Percentiles rank a stretch among this genome's conserved stretches.
phyloP scores from a whole-genome alignment of 1,284 basidiomycete genomes.

The Melampsora abietis-canadensis region DNA sequence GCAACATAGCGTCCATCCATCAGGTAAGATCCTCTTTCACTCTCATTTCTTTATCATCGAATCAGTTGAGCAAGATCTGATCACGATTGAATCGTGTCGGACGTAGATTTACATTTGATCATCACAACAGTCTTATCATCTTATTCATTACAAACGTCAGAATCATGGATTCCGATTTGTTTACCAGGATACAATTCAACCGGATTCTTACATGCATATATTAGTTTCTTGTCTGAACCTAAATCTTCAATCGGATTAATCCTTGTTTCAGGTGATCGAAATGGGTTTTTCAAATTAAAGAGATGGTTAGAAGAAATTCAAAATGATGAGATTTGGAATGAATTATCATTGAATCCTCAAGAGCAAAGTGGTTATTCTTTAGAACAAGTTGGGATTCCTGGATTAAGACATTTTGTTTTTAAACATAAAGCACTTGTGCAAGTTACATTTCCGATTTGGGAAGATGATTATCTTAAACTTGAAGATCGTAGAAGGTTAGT shows the following conservation, averaged over 20 bases:
- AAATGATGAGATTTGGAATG: constrained; percentile 22
- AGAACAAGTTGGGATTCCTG: constrained; percentile 69
- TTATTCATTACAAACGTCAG: constrained; percentile 66
- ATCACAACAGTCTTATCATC: constrained; percentile 56
- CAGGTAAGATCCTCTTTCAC: constrained; percentile 60
- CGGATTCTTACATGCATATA: constrained; percentile 88
- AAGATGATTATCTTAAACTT: constrained; percentile 70
- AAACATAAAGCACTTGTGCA: constrained; percentile 85
- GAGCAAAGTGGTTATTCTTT: neutral
- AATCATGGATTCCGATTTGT: constrained; percentile 92
- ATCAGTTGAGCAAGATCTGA: neutral
- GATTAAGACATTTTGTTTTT: constrained; percentile 88
- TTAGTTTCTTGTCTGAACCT: constrained; percentile 63
- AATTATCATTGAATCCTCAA: constrained; percentile 10
- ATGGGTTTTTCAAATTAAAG: constrained; percentile 31
- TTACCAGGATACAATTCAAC: constrained; percentile 88
- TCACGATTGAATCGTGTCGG: neutral
- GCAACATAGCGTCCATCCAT: constrained; percentile 91
- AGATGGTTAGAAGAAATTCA: constrained; percentile 18
- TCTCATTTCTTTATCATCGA: constrained; percentile 21
- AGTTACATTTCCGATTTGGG: constrained; percentile 74
- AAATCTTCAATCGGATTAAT: constrained; percentile 15
- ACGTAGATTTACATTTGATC: constrained; percentile 53
- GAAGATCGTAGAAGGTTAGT: constrained; percentile 63
- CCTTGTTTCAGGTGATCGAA: constrained; percentile 36